Evolutionary conservation across 2,329 filamentous ascomycete species (phyloP).

Genomic region (Fusarium abutilonis): DNA sequence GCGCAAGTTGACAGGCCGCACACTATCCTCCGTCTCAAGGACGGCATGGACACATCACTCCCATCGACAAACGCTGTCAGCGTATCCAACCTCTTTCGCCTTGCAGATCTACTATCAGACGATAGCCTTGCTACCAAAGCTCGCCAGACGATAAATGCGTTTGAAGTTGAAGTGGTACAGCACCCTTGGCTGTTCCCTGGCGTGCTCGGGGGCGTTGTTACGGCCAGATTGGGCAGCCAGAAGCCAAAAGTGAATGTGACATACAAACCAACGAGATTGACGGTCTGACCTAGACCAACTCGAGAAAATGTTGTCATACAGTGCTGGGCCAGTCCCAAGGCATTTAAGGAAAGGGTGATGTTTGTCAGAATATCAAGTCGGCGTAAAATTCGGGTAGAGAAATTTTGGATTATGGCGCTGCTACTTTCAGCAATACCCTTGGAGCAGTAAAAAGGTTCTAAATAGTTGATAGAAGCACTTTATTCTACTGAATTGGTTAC

Average conservation of each 20-base stretch:
- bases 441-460: background rate
- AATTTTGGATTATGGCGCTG: background rate
- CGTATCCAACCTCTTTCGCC: constrained; percentile 86
- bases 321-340: constrained; percentile 8
- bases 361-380: background rate
- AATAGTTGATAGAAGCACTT: background rate
- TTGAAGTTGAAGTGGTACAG: constrained; percentile 90
- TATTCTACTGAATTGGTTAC: background rate
- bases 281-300: constrained; percentile 17
- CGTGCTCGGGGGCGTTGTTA: constrained; percentile 79
- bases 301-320: background rate
- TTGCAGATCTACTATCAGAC: constrained; percentile 75
- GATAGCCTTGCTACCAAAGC: constrained; percentile 71
- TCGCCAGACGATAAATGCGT: constrained; percentile 80
- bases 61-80: constrained; percentile 90
- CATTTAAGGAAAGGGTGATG: constrained; percentile 6
- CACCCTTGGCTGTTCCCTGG: constrained; percentile 92
- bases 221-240: constrained; percentile 74
- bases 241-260: constrained; percentile 43
- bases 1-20: constrained; percentile 71
- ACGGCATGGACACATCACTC: constrained; percentile 92
- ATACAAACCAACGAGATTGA: constrained; percentile 42
- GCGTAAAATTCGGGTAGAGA: background rate
- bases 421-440: background rate
- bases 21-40: constrained; percentile 87